These are phyloP conservation scores for Urochloa ruziziensis DNA, from an alignment of 176 grass and related monocot species.

Conservation along the genomic window DNA sequence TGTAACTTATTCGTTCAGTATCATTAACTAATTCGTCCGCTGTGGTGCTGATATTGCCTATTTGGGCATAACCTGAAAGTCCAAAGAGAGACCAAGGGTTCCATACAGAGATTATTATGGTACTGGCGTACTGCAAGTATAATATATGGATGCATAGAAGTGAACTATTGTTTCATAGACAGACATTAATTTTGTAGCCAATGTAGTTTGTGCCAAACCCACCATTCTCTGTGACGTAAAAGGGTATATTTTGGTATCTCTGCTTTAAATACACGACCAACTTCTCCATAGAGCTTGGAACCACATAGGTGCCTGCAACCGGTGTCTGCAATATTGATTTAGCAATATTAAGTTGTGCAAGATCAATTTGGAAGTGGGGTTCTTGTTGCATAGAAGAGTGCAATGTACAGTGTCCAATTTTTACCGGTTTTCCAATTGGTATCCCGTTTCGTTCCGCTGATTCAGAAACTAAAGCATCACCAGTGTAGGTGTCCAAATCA, in stretches of 20 bases:
- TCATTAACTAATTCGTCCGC: constrained; percentile 48
- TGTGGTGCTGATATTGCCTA: constrained; percentile 14
- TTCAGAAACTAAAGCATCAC: constrained; percentile 42
- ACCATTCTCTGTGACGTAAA: constrained; percentile 79
- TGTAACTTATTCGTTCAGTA: constrained; percentile 38
- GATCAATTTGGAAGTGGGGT: background rate
- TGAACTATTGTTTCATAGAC: background rate
- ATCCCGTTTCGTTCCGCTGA: constrained; percentile 48
- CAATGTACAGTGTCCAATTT: background rate
- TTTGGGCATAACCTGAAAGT: constrained; percentile 44
- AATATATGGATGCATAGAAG: background rate
- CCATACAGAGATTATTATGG: background rate
- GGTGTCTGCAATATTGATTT: constrained; percentile 45
- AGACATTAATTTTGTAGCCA: background rate
- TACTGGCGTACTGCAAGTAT: background rate
- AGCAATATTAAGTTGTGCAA: background rate
- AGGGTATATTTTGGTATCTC: constrained; percentile 52
- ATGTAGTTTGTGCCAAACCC: constrained; percentile 6
- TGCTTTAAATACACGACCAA: constrained; percentile 55
- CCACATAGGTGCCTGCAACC: constrained; percentile 35
- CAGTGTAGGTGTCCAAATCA: constrained; percentile 24
- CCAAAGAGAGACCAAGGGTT: background rate
- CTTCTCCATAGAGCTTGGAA: constrained; percentile 61
- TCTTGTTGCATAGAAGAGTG: background rate
- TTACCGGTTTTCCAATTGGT: constrained; percentile 62